Evolutionary conservation across 2,329 filamentous ascomycete species (phyloP), one percentile per base, ranked within the genome.

Genomic region (Amesomyces nigricolor): DNA sequence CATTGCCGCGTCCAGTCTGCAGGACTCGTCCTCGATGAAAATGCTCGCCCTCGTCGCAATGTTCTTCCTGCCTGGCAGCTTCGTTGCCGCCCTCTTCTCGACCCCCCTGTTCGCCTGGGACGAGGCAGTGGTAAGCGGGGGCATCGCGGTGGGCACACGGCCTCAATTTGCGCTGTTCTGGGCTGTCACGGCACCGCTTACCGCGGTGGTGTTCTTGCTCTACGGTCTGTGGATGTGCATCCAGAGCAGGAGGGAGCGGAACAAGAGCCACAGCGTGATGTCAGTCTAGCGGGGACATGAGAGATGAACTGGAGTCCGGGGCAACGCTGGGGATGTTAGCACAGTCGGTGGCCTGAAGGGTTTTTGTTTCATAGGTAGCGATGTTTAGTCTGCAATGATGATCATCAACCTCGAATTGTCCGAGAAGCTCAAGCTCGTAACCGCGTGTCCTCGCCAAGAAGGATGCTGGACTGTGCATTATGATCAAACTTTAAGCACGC

Each of bases 1-100:
- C 47, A 71, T 73, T 19, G 71, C 70, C 2, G 58, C 66, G 16
- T 68, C 66, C 11, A 72, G 66, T 52, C 68, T 71, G 53, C 69
- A 71, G 14, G 72, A 75, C 51, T 71, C 71, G n/a, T 68, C 71
- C 0, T 72, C 71, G 2, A 74, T 74, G 72, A 74, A 73, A 64
- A 73, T 71, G 7, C 58, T 74, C 19, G 72, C 72, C 16, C 64
- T 74, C 17, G 70, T 75, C 17, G 72, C 72, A 56, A 73, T 74
- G 72, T 67, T 74, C 37, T 74, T 74, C 59, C 65, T 75, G 2
- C 72, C 72, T 0, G 72, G 72, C 0, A 74, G 68, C 53, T 75
- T 75, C 51, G 65, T 74, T 14, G 71, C 72, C 0, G 71, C 72
- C 1, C 65, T 74, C n/a, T 73, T 75, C 58, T 72, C 42, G 45